Base-by-base conservation (phyloP, 2,329 filamentous ascomycete genomes). In the Aureobasidium leucospermi region DNA sequence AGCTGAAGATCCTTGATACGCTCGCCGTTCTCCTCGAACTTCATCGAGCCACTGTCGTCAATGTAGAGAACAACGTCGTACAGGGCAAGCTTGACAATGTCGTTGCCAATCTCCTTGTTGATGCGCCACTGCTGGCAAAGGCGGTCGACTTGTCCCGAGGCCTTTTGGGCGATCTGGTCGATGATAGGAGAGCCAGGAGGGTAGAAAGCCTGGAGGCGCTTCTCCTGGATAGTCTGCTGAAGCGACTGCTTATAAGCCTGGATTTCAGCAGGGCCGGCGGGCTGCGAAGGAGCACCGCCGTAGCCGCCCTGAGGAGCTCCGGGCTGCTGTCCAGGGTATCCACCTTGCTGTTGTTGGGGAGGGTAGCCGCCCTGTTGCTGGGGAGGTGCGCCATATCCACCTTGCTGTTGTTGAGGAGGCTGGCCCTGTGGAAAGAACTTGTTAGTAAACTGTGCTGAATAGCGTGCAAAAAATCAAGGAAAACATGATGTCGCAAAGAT, bases 21-120 rank as follows among this genome's bases (percentile, higher is more conserved):
- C 66, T 84, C 79, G 45, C 85, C 85, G 60, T 81, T 79, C 68
- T 87, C 84, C 66, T 87, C 84, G 64, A 88, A 87, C 59, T 81
- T 78, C 78, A 88, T 88, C 19, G 85, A 87, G 45, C 85, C 85
- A 68, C 82, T 85, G 74, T 88, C 85, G 65, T 88, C 85, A 59
- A 86, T 82, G 68, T 84, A 86, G 51, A 86, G 73, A 46, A 85
- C 74, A 39, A 85, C 78, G 65, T 86, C 84, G 69, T 83, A 86
- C 29, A 86, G 72, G 4, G 81, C 77, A 29, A 86, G 75, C 68
- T 85, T 83, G 67, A 85, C 81, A 60, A 86, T 79, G 68, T 86
- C 84, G 59, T 80, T 82, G 47, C 81, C 84, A 60, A 86, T 79
- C 70, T 86, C 84, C 63, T 77, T 77, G 7, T 78, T 78, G 51